Evolutionary conservation across 2,329 filamentous ascomycete genomes (phyloP).

Genomic region (Monilinia polystroma): DNA sequence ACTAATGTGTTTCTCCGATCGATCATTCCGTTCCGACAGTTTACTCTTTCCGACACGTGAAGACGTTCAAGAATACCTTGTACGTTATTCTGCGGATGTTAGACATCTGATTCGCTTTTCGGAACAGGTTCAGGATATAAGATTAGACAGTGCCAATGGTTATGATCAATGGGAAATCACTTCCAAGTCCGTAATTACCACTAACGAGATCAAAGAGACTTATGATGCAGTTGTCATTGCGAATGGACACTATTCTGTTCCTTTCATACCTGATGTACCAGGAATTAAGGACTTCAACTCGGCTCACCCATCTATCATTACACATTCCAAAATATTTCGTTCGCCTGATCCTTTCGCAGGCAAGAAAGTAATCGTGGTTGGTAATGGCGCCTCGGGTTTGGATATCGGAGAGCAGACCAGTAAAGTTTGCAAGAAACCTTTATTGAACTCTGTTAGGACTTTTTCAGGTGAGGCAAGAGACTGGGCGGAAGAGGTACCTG

Average conservation of each 20-base stretch:
- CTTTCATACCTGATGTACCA: slow-evolving; percentile 62
- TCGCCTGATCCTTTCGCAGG: slow-evolving; percentile 58
- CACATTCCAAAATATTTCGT: slow-evolving; percentile 80
- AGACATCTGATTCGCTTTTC: slow-evolving; percentile 66
- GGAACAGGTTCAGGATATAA: slow-evolving; percentile 65
- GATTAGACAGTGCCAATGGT: slow-evolving; percentile 34
- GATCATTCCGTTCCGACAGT: slow-evolving; percentile 60
- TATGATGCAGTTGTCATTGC: slow-evolving; percentile 75
- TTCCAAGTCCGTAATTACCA: slow-evolving; percentile 34
- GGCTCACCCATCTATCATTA: slow-evolving; percentile 59
- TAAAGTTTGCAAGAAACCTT: slow-evolving; percentile 54
- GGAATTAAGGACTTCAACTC: slow-evolving; percentile 60
- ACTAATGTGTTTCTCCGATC: slow-evolving; percentile 78
- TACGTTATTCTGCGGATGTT: slow-evolving; percentile 64
- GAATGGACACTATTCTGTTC: slow-evolving; percentile 71
- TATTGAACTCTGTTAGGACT: slow-evolving; percentile 64
- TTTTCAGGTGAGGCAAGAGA: slow-evolving; percentile 43
- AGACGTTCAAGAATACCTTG: slow-evolving; percentile 71
- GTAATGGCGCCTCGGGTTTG: slow-evolving; percentile 78
- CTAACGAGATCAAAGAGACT: slow-evolving; percentile 26
- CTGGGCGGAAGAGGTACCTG: slow-evolving; percentile 51
- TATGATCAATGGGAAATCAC: slow-evolving; percentile 56
- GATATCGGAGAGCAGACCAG: slow-evolving; percentile 81
- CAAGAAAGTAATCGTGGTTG: slow-evolving; percentile 80
- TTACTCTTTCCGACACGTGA: slow-evolving; percentile 74